Evolutionary conservation across 1,284 basidiomycete species (phyloP).

Genomic region (Ustilago esculenta): DNA sequence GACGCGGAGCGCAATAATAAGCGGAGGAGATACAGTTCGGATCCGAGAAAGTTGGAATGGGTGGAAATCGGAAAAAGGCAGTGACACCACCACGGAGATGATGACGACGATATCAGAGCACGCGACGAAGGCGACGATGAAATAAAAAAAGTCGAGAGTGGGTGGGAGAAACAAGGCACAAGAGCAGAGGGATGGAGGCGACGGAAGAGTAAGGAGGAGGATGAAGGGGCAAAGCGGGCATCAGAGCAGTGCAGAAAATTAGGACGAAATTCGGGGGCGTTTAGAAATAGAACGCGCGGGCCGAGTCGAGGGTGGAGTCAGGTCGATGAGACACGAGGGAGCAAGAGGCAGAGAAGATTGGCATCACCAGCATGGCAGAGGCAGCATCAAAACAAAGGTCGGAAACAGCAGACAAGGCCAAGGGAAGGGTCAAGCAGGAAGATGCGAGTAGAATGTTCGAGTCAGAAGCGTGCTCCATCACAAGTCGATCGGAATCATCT

Average conservation of each 20-base stretch:
- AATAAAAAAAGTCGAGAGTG: neutral
- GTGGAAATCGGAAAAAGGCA: neutral
- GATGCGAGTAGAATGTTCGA: constrained; percentile 1
- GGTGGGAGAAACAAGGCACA: constrained; percentile 14
- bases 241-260: constrained; percentile 45
- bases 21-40: constrained; percentile 16
- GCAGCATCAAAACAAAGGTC: constrained; percentile 2
- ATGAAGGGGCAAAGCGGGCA: constrained; percentile 5
- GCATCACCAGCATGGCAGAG: constrained; percentile 4
- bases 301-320: constrained; percentile 22
- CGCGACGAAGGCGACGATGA: constrained; percentile 15
- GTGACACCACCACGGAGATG: constrained; percentile 23
- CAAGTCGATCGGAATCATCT: neutral
- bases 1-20: neutral
- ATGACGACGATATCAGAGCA: constrained; percentile 24
- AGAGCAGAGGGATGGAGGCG: constrained; percentile 26
- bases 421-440: neutral
- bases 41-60: constrained; percentile 18
- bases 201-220: neutral
- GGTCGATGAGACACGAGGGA: constrained; percentile 11
- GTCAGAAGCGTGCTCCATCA: constrained; percentile 19
- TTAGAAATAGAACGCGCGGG: constrained; percentile 31
- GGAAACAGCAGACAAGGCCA: constrained; percentile 2
- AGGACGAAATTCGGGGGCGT: constrained; percentile 14
- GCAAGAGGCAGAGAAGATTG: constrained; percentile 3